A percentile compares a stretch with the other conserved stretches of the same genome.
Conservation (phyloP, 2,329 filamentous ascomycete species). For the Fusarium xyrophilum region DNA sequence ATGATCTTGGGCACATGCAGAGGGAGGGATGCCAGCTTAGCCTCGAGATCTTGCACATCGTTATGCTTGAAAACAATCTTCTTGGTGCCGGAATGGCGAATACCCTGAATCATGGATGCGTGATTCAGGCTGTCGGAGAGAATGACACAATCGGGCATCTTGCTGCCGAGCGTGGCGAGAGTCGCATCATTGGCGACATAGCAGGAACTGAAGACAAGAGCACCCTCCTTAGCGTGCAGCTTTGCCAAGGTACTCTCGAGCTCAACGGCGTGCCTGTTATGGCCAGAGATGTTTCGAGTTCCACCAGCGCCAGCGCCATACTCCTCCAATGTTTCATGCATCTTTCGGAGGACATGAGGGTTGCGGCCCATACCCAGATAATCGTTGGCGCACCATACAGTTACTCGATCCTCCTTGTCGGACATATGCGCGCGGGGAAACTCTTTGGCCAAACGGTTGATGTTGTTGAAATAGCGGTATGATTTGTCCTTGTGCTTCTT, state of each 20-base stretch:
- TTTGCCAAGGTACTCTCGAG: constrained; percentile 84
- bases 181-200: constrained; percentile 99
- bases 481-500: constrained; percentile 99
- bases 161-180: constrained; percentile 93
- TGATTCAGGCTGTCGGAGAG: constrained; percentile 98
- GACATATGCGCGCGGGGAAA: constrained; percentile 95
- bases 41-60: constrained; percentile 89
- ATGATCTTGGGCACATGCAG: constrained; percentile 93
- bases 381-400: constrained; percentile 99
- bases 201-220: constrained; percentile 95
- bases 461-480: constrained; percentile 99
- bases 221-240: constrained; percentile 89
- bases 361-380: constrained; percentile 98
- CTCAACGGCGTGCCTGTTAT: constrained; percentile 91
- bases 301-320: constrained; percentile 96
- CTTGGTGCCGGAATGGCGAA: constrained; percentile 93
- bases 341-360: constrained; percentile 80
- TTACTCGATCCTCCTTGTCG: constrained; percentile 81
- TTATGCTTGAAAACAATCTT: constrained; percentile 99
- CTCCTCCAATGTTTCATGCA: constrained; percentile 93
- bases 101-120: constrained; percentile 99
- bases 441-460: constrained; percentile 95
- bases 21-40: constrained; percentile 87
- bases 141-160: constrained; percentile 95
- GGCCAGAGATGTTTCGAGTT: constrained; percentile 96